phyloP scores from a whole-genome alignment of 495 filamentous ascomycete species.

The Penicillium fimorum region DNA sequence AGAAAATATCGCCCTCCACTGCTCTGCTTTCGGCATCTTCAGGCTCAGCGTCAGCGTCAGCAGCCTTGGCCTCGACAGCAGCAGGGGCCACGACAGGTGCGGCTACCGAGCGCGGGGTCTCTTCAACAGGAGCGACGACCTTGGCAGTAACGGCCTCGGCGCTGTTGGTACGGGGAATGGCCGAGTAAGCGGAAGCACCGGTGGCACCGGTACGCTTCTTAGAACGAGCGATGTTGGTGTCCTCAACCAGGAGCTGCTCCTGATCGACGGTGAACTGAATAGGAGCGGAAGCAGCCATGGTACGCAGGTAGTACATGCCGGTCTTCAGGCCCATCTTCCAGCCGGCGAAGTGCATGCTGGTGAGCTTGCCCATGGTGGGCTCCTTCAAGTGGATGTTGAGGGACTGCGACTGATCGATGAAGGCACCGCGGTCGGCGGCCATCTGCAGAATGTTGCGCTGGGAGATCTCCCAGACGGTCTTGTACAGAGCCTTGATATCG shows the following conservation, averaged over 20 bases:
- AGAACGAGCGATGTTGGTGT: constrained; percentile 72
- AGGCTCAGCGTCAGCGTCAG: constrained; percentile 62
- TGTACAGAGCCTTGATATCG: constrained; percentile 96
- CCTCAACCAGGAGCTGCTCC: constrained; percentile 84
- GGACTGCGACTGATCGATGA: constrained; percentile 97
- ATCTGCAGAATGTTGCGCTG: constrained; percentile 94
- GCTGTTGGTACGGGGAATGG: constrained; percentile 59
- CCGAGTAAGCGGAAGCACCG: constrained; percentile 49
- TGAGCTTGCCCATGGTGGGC: constrained; percentile 99
- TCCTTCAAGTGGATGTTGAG: constrained; percentile 99
- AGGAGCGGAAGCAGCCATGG: constrained; percentile 91
- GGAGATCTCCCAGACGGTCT: constrained; percentile 99
- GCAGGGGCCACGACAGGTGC: constrained; percentile 55
- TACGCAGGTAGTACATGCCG: constrained; percentile 99
- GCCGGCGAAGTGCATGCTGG: constrained; percentile 97
- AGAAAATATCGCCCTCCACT: constrained; percentile 74
- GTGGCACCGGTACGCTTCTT: constrained; percentile 65
- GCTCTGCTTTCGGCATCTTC: constrained; percentile 57
- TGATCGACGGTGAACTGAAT: constrained; percentile 99
- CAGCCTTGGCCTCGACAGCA: constrained; percentile 33
- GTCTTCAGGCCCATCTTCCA: constrained; percentile 99
- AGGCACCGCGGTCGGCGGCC: constrained; percentile 96
- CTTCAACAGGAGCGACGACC: constrained; percentile 35
- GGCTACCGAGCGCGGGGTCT: constrained; percentile 70
- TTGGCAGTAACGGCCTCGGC: constrained; percentile 10